These are phyloP conservation scores for Pythium grandisporangium DNA, from an alignment of 352 stramenopile genomes.

Conservation along the genomic window DNA sequence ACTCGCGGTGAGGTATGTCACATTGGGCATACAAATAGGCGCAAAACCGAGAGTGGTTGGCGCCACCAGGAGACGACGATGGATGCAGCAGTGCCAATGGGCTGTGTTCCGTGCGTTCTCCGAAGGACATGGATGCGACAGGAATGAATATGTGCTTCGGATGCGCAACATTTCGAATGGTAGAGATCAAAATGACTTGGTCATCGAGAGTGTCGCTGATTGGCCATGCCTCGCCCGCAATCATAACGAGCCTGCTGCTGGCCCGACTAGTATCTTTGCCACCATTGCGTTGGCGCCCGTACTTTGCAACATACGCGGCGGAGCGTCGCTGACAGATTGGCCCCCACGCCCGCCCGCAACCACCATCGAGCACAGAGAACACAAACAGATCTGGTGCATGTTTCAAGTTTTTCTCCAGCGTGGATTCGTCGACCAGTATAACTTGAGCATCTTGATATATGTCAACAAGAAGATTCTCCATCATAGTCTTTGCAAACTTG, in stretches of 20 bases:
- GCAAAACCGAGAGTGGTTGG: conserved; percentile 25
- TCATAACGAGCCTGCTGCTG: conserved; percentile 15
- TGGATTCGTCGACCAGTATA: conserved; percentile 15
- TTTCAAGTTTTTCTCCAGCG: conserved; percentile 1
- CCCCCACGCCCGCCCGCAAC: conserved; percentile 2
- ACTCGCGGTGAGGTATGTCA: conserved; percentile 32
- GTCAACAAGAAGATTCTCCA: conserved; percentile 22
- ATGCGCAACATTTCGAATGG: conserved; percentile 2
- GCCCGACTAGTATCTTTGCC: too few relatives aligned
- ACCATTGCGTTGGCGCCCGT: too few relatives aligned
- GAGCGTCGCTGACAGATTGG: conserved; percentile 1
- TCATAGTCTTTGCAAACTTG: background rate
- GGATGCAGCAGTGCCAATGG: conserved; percentile 18
- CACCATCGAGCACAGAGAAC: conserved; percentile 13
- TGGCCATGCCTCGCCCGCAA: conserved; percentile 19
- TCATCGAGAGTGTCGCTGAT: conserved; percentile 15
- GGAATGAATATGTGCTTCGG: conserved; percentile 11
- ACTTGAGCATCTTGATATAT: conserved; percentile 16
- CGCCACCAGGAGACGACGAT: too few relatives aligned
- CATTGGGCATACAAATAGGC: conserved; percentile 44
- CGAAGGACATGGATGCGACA: conserved; percentile 32
- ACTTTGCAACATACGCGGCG: background rate
- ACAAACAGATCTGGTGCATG: conserved; percentile 26
- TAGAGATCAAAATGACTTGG: conserved; percentile 20
- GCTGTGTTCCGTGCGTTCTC: conserved; percentile 15